phyloP scores from a whole-genome alignment of 495 filamentous ascomycete species.

The Trichoderma parareesei region DNA sequence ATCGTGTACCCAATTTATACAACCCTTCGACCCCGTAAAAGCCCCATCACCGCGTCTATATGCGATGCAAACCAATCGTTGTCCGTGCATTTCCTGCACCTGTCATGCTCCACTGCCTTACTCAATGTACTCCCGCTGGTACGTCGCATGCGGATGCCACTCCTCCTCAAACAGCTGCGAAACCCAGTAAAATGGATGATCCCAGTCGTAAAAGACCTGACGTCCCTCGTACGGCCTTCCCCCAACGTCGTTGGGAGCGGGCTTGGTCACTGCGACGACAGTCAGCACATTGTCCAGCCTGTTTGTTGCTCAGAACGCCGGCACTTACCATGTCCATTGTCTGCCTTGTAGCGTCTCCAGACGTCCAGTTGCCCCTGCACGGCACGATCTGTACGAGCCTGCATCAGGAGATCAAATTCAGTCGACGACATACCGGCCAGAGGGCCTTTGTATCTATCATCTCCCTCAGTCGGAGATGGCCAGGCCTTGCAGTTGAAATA shows the following conservation, averaged over 20 bases:
- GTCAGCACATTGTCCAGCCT: not conserved
- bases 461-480: not conserved
- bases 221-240: not conserved
- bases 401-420: not conserved
- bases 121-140: not conserved
- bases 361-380: not conserved
- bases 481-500: constrained; percentile 20
- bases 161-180: constrained; percentile 9
- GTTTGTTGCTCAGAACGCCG: not conserved
- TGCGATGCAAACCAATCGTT: not conserved
- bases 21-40: too few species aligned
- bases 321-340: not conserved
- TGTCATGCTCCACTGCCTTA: not conserved
- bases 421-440: not conserved
- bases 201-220: not conserved
- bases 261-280: not conserved
- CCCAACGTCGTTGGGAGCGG: not conserved
- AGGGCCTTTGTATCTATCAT: not conserved
- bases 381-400: not conserved
- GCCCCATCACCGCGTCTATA: too few species aligned
- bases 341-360: not conserved
- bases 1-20: too few species aligned
- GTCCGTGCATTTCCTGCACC: not conserved
- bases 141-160: not conserved
- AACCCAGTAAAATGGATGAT: constrained; percentile 8